phyloP scores from a whole-genome alignment of 2,329 filamentous ascomycete genomes.

The Fusarium succisae region DNA sequence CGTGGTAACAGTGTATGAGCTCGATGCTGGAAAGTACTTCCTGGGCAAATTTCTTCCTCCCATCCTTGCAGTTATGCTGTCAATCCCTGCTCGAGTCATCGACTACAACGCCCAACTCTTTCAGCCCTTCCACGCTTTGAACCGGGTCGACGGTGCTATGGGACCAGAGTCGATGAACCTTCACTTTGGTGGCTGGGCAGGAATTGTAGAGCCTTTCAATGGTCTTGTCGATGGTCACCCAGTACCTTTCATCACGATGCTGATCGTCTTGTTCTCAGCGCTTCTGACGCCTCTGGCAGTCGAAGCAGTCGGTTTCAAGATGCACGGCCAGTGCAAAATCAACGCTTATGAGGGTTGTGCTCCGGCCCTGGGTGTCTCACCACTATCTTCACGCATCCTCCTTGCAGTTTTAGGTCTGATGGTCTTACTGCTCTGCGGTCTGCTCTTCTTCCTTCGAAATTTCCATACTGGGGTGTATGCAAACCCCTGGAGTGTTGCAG shows the following conservation, averaged over 20 bases:
- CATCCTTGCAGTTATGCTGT: slow-evolving; percentile 51
- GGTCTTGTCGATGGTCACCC: slow-evolving; percentile 46
- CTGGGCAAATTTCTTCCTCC: slow-evolving; percentile 56
- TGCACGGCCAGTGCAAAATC: slow-evolving; percentile 39
- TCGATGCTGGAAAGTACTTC: slow-evolving; percentile 48
- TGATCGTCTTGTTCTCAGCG: slow-evolving; percentile 37
- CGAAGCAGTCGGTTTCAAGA: slow-evolving; percentile 41
- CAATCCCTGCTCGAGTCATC: slow-evolving; percentile 55
- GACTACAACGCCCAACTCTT: slow-evolving; percentile 55
- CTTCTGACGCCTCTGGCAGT: slow-evolving; percentile 36
- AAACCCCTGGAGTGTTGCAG: slow-evolving; percentile 48
- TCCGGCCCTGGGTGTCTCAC: slow-evolving; percentile 37
- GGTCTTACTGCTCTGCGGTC: slow-evolving; percentile 29
- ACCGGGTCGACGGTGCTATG: slow-evolving; percentile 48
- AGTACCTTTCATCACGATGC: slow-evolving; percentile 39
- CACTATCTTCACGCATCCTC: slow-evolving; percentile 23
- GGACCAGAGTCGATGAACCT: slow-evolving; percentile 56
- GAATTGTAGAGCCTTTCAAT: slow-evolving; percentile 48
- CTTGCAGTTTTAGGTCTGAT: slow-evolving; percentile 33
- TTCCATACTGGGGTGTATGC: slow-evolving; percentile 39
- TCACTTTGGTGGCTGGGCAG: slow-evolving; percentile 51
- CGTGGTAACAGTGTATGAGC: slow-evolving; percentile 25
- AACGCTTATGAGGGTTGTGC: slow-evolving; percentile 34
- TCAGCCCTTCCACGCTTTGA: slow-evolving; percentile 57
- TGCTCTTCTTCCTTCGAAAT: slow-evolving; percentile 35